These are phyloP conservation scores for Trichopus zeylanicus DNA, from an alignment of 116 monocot genomes.

Conservation along the genomic window DNA sequence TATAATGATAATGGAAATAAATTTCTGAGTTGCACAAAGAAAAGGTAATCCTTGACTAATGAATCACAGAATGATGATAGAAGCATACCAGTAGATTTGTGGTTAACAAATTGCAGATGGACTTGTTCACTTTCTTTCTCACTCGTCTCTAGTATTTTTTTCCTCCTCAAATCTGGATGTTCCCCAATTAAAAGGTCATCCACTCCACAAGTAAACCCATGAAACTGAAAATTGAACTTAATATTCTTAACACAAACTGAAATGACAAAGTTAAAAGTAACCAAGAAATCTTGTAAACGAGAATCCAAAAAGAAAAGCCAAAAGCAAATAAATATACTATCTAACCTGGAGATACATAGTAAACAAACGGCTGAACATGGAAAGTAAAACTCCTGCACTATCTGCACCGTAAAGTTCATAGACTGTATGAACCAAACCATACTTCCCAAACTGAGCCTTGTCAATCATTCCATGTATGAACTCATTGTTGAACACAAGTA, in stretches of 20 bases:
- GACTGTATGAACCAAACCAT: constrained; percentile 89
- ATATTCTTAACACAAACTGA: not conserved
- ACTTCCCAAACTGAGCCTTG: constrained; percentile 92
- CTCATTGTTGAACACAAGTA: constrained; percentile 71
- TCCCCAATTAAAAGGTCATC: constrained; percentile 71
- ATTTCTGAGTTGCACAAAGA: no score
- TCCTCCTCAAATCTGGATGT: constrained; percentile 40
- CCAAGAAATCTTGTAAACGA: not conserved
- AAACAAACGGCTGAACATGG: constrained; percentile 85
- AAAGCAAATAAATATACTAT: not conserved
- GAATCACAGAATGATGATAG: not conserved
- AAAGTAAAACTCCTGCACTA: constrained; percentile 65
- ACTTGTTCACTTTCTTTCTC: constrained; percentile 58
- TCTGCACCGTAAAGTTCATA: constrained; percentile 95
- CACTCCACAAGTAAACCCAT: constrained; percentile 98
- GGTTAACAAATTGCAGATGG: constrained; percentile 28
- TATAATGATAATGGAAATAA: no score
- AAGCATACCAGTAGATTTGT: constrained; percentile 31
- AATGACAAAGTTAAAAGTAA: not conserved
- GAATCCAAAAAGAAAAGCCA: not conserved
- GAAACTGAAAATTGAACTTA: constrained; percentile 48
- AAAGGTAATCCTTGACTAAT: no score
- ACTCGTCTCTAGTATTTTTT: constrained; percentile 42
- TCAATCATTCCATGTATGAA: constrained; percentile 90
- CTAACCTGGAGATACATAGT: constrained; percentile 83